A percentile compares a stretch with the other conserved stretches of the same genome.
phyloP scores from a whole-genome alignment of 202 grass and related monocot genomes.

The Dendrocalamus latiflorus region DNA sequence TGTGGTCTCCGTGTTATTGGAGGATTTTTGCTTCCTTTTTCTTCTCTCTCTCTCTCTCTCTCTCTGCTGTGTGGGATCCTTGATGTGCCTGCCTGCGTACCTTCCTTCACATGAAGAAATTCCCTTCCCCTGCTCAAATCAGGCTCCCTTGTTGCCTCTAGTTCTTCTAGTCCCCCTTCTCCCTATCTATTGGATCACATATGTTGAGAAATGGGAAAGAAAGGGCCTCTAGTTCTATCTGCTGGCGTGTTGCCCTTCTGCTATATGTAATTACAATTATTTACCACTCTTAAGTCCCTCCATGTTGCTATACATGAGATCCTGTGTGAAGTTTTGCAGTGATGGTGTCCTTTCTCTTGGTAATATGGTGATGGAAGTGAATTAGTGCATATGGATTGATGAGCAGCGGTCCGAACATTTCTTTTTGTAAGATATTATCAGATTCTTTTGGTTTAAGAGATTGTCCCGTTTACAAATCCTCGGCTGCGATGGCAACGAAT shows the following conservation, averaged over 20 bases:
- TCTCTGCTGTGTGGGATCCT: constrained; percentile 22
- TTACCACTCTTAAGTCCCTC: not conserved
- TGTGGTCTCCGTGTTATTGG: constrained; percentile 23
- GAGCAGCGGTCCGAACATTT: too few species aligned
- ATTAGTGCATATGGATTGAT: not conserved
- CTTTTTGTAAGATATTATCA: not conserved
- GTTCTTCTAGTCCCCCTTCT: not conserved
- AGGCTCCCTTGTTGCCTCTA: not conserved
- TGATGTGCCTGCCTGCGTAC: not conserved
- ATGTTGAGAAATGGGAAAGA: not conserved
- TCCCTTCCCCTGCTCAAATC: not conserved
- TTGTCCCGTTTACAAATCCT: not conserved
- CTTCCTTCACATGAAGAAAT: constrained; percentile 4
- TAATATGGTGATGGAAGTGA: too few species aligned
- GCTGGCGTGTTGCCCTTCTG: not conserved
- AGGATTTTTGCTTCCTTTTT: not conserved
- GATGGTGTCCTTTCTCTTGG: not conserved
- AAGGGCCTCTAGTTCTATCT: not conserved
- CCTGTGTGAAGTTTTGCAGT: too few species aligned
- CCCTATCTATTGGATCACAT: not conserved
- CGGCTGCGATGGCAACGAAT: not conserved
- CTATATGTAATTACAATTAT: constrained; percentile 25
- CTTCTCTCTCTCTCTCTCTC: too few species aligned
- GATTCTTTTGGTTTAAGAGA: not conserved
- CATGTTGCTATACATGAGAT: not conserved